Base-by-base conservation (phyloP, 2,329 filamentous ascomycete genomes). In the Coniochaeta sp. region DNA sequence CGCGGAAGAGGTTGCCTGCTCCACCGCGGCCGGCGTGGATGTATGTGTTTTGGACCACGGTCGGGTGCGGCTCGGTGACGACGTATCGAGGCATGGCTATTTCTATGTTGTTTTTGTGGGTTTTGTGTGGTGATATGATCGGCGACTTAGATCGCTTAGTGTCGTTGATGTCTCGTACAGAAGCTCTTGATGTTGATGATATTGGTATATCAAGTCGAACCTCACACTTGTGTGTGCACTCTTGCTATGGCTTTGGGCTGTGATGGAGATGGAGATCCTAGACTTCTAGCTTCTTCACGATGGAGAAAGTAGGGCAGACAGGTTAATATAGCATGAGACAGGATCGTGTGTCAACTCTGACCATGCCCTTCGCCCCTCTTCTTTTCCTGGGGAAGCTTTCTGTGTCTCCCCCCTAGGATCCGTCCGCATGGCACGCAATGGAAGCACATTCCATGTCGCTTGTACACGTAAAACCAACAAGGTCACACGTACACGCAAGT, bases 1-100 rank as follows among this genome's bases (percentile, higher is more conserved):
- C 75, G 60, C 79, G 80, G 72, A 80, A 79, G 69, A 77, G 78
- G 76, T 85, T 85, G 66, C 82, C 82, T 2, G 79, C 79, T 61
- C 82, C 82, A 64, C 82, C 82, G 59, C 82, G 81, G 64, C 82
- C 82, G 7, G 79, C 76, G 74, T 82, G 79, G 58, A 76, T 74
- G 76, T 77, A 80, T 63, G 74, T 70, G 71, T 80, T 74, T 67
- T 76, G 72, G 58, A 66, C 68, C 50, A 80, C 73, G 61, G 77
- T 79, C 16, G 78, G 78, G 71, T 80, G 77, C 59, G 78, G 78
- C 71, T 80, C 78, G 59, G 74, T 76, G 73, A 81, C 71, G 63
- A 76, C 76, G 72, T 74, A 77, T 66, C 47, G 47, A 52, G 47
- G 69, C 67, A 62, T 74, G 65, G 76, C 79, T 80, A 57, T 36